These are phyloP conservation scores for Rhizoctonia solani DNA, from an alignment of 1,284 basidiomycete genomes.

Conservation along the genomic window DNA sequence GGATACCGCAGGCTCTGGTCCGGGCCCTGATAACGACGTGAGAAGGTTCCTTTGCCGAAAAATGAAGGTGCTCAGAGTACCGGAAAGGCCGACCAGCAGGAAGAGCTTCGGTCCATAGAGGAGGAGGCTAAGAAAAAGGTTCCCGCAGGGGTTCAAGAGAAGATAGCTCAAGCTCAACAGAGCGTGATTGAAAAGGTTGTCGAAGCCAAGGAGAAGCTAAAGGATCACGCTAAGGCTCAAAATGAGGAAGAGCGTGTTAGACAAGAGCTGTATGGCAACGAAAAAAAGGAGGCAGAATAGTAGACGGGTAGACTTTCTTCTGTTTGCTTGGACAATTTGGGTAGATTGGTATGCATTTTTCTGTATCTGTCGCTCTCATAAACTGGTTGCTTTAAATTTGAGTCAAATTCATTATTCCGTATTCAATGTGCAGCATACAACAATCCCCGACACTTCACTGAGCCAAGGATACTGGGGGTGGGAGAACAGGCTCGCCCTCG, in stretches of 20 bases:
- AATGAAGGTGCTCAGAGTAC: slow-evolving; percentile 27
- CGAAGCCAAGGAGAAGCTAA: slow-evolving; percentile 45
- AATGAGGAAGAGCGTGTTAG: slow-evolving; percentile 56
- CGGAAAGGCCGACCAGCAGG: slow-evolving; percentile 23
- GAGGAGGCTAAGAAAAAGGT: neutral
- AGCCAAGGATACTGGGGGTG: slow-evolving; percentile 54
- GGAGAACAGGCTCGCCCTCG: slow-evolving; percentile 65
- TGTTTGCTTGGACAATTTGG: slow-evolving; percentile 20
- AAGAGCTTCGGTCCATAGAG: slow-evolving; percentile 31
- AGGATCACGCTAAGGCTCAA: slow-evolving; percentile 17
- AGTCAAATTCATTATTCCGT: neutral
- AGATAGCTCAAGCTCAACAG: neutral
- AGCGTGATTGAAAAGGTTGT: slow-evolving; percentile 45
- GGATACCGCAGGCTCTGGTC: slow-evolving; percentile 1
- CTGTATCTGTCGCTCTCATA: slow-evolving; percentile 8
- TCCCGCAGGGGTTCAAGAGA: neutral
- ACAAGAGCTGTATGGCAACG: slow-evolving; percentile 51
- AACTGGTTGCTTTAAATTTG: neutral
- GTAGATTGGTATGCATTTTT: slow-evolving; percentile 15
- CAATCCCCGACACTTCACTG: neutral
- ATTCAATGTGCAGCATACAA: neutral
- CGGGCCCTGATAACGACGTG: slow-evolving; percentile 38
- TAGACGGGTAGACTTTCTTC: neutral
- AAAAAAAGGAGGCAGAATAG: slow-evolving; percentile 8
- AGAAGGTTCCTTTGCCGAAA: slow-evolving; percentile 30